phyloP scores from a whole-genome alignment of 768 basidiomycete species.

The Auricularia auricula-judae region DNA sequence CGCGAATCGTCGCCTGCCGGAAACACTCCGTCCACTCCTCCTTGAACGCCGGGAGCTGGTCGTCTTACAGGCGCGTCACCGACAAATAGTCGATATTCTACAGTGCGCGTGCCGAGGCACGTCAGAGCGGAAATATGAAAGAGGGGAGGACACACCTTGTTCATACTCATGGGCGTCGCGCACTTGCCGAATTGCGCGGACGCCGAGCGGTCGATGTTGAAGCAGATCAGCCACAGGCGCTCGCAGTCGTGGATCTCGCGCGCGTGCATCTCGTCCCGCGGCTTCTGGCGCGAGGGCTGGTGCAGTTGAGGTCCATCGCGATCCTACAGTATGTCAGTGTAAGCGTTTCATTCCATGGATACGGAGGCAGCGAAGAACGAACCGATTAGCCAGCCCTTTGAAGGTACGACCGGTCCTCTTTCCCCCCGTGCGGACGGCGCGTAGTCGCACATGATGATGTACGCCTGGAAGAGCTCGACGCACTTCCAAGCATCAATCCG shows the following conservation, averaged over 20 bases:
- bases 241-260: slow-evolving; percentile 60
- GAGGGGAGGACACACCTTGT: slow-evolving; percentile 4
- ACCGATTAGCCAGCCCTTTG: slow-evolving; percentile 63
- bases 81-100: slow-evolving; percentile 58
- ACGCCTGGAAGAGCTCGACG: slow-evolving; percentile 74
- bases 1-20: slow-evolving; percentile 35
- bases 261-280: slow-evolving; percentile 39
- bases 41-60: slow-evolving; percentile 41
- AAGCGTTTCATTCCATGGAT: not conserved
- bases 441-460: slow-evolving; percentile 50
- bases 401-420: slow-evolving; percentile 64
- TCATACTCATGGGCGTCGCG: slow-evolving; percentile 30
- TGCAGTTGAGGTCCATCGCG: slow-evolving; percentile 64
- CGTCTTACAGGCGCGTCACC: slow-evolving; percentile 52
- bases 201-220: slow-evolving; percentile 62
- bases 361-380: too few species aligned
- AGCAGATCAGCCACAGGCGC: slow-evolving; percentile 67
- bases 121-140: not conserved
- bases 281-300: slow-evolving; percentile 30
- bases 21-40: slow-evolving; percentile 61
- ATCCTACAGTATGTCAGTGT: slow-evolving; percentile 29
- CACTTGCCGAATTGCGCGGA: slow-evolving; percentile 70
- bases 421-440: slow-evolving; percentile 50
- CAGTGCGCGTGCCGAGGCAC: not conserved
- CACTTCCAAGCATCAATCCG: slow-evolving; percentile 51